Percentiles rank a stretch among this genome's conserved stretches.
These are phyloP conservation scores for Apiospora pterosperma DNA, from an alignment of 2,329 filamentous ascomycete species.

Conservation along the genomic window DNA sequence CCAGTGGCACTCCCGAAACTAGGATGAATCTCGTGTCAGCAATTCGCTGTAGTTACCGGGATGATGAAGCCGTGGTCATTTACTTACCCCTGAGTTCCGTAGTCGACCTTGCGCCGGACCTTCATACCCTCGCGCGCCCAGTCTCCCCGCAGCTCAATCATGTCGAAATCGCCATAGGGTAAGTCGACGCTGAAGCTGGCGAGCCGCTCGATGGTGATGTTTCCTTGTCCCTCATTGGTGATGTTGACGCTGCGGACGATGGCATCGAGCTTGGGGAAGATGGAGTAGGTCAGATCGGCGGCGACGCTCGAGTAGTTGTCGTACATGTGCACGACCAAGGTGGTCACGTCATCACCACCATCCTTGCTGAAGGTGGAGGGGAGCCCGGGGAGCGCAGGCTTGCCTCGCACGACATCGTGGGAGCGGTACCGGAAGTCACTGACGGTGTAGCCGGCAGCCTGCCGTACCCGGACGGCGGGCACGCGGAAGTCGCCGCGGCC, in stretches of 20 bases:
- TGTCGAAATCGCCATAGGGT: constrained; percentile 56
- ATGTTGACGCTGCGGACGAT: constrained; percentile 59
- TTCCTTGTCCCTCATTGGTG: constrained; percentile 52
- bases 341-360: constrained; percentile 47
- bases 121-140: constrained; percentile 58
- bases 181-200: constrained; percentile 61
- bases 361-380: constrained; percentile 57
- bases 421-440: constrained; percentile 56
- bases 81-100: constrained; percentile 50
- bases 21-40: constrained; percentile 19
- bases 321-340: constrained; percentile 53
- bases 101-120: constrained; percentile 52
- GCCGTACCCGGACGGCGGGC: constrained; percentile 58
- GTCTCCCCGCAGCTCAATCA: constrained; percentile 60
- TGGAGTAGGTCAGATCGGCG: constrained; percentile 58
- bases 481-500: constrained; percentile 61
- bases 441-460: constrained; percentile 56
- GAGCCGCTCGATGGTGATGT: constrained; percentile 52
- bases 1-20: constrained; percentile 60
- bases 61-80: too few relatives aligned
- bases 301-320: constrained; percentile 57
- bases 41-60: neutral
- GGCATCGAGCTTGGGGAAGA: constrained; percentile 60
- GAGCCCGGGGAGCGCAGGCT: constrained; percentile 52
- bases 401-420: constrained; percentile 51